Evolutionary conservation across 306 rosid species (phyloP).

Genomic region (Cicer judaicum): DNA sequence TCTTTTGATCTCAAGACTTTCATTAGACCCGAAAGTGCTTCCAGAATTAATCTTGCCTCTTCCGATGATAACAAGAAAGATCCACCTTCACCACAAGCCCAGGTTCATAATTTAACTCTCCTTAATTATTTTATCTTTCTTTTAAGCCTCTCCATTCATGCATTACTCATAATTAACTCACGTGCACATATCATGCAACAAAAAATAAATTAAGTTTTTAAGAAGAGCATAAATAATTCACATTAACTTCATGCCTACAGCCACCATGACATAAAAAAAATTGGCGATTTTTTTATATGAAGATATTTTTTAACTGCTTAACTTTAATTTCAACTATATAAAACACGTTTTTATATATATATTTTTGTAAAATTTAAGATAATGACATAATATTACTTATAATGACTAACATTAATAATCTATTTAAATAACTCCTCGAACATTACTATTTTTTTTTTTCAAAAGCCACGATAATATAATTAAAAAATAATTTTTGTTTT

Average conservation of each 20-base stretch:
- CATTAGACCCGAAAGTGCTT: constrained; percentile 75
- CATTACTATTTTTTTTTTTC: not conserved
- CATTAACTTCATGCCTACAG: too few relatives aligned
- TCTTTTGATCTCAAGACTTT: constrained; percentile 85
- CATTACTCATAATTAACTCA: constrained; percentile 3
- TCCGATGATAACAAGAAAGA: constrained; percentile 51
- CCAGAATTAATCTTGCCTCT: constrained; percentile 53
- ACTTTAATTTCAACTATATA: too few relatives aligned
- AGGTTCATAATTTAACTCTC: constrained; percentile 43
- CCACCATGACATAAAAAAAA: too few relatives aligned
- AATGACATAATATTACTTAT: not conserved
- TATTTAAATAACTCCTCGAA: not conserved
- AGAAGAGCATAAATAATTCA: too few relatives aligned
- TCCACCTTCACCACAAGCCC: constrained; percentile 51
- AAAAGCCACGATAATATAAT: too few relatives aligned
- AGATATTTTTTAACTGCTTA: too few relatives aligned
- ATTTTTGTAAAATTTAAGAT: not conserved
- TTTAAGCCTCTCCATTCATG: constrained; percentile 7
- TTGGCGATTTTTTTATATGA: too few relatives aligned
- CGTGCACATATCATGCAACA: not conserved
- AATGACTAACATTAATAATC: not conserved
- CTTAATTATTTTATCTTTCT: not conserved
- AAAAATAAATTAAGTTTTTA: not conserved
- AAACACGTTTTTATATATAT: not conserved
- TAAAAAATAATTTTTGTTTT: too few relatives aligned